Base-by-base conservation (phyloP, 352 stramenopile species). In the Phytophthora ramorum region DNA sequence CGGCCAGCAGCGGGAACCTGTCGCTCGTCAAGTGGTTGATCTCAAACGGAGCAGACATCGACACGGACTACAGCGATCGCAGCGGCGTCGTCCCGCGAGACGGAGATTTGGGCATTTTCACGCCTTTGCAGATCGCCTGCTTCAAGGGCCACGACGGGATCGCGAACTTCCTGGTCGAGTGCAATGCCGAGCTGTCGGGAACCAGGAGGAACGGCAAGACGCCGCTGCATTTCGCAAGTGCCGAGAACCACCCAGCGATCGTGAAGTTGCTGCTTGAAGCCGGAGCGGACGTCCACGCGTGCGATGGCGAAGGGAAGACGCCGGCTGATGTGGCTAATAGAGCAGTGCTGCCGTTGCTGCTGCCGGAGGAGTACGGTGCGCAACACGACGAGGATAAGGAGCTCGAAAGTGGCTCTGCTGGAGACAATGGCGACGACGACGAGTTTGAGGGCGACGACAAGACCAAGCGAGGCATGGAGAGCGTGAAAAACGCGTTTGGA, bases 21-120 rank as follows among this genome's bases (percentile, higher is more conserved):
- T 60, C 85, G n/a, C 63, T 95, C 4, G 81, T 95, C 54, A 95
- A 95, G 53, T 93, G 87, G 87, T 66, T 95, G 44, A 79, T 95
- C 47, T 95, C 87, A 3, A 93, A 93, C 28, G 85, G 87, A 28
- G 83, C 87, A 0, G 87, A 95, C 48, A 92, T 95, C 28, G 87
- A 95, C 58, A 89, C 73, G 10, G 87, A 95, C 65, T 93, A 92
- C 58, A 93, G 81, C 44, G 78, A 89, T 49, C 78, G 74, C 6
- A 58, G 65, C 2, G 76, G 87, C 32, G 64, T 91, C 7, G 56
- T 51, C 1, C 78, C 83, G 8, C 75, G 81, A 24, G 75, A 90
- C 12, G 83, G 67, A 14, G 84, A 95, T 55, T 63, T 83, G 2
- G 81, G 79, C 0, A 90, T 91, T 22, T 95, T 93, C 63, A 92